Percentiles rank a stretch among this genome's conserved stretches.
These are phyloP conservation scores for Ceratobasidium sp. DNA, from an alignment of 1,284 basidiomycete species.

Conservation along the genomic window DNA sequence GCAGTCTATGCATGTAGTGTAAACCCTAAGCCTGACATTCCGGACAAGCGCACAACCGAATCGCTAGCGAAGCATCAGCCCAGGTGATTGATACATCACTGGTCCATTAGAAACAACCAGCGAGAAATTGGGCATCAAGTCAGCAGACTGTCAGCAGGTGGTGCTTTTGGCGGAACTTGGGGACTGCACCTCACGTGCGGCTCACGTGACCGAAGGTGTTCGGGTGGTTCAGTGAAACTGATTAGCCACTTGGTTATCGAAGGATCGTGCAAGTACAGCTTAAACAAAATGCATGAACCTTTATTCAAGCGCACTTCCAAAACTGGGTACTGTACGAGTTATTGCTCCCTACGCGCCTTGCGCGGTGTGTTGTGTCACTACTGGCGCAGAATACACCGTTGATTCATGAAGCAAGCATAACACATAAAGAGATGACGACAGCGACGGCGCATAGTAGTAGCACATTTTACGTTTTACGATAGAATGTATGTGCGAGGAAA, in stretches of 20 bases:
- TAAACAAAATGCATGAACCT: no score
- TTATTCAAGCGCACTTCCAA: no score
- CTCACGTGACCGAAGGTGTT: neutral
- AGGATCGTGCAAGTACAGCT: neutral
- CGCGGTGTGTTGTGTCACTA: slow-evolving; percentile 21
- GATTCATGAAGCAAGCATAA: slow-evolving; percentile 34
- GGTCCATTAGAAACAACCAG: neutral
- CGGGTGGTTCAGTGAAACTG: neutral
- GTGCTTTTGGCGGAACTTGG: slow-evolving; percentile 10
- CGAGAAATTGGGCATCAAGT: neutral
- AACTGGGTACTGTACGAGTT: no score
- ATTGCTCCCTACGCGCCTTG: neutral
- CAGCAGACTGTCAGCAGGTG: no score
- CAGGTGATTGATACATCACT: neutral
- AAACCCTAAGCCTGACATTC: neutral
- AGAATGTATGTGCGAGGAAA: neutral
- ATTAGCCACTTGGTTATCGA: neutral
- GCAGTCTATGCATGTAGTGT: neutral
- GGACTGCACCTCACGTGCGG: neutral
- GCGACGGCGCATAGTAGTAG: slow-evolving; percentile 24
- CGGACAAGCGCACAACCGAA: neutral
- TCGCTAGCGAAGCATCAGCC: neutral
- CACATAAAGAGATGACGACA: slow-evolving; percentile 30
- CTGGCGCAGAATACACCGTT: slow-evolving; percentile 30
- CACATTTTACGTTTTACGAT: slow-evolving; percentile 30